Evolutionary conservation across 1,284 basidiomycete species (phyloP).

Genomic region (Jaminaea rosea): DNA sequence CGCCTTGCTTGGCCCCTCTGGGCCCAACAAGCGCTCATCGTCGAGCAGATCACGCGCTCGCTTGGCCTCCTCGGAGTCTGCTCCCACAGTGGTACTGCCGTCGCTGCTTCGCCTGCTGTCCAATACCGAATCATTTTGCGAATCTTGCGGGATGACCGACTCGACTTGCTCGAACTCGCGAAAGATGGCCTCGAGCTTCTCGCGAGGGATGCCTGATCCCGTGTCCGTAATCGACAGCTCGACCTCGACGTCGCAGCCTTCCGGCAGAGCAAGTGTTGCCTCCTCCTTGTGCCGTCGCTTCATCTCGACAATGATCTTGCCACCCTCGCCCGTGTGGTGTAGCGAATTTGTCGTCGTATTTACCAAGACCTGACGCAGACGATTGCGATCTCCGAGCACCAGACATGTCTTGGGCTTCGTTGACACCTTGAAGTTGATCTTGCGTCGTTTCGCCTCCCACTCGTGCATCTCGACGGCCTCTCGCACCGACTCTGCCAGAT

Average conservation of each 20-base stretch:
- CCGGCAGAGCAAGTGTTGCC: conserved; percentile 15
- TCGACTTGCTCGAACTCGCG: conserved; percentile 78
- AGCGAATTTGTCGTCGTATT: conserved; percentile 74
- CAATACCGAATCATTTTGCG: too few species aligned
- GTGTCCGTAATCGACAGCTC: conserved; percentile 70
- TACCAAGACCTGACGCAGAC: conserved; percentile 70
- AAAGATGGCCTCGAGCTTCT: conserved; percentile 72
- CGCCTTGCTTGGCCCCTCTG: background rate
- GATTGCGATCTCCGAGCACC: conserved; percentile 55
- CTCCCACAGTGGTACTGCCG: background rate
- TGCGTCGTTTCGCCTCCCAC: conserved; percentile 63
- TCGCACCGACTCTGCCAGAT: conserved; percentile 60
- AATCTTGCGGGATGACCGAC: conserved; percentile 48
- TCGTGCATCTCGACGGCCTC: conserved; percentile 58
- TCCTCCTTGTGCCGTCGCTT: conserved; percentile 40
- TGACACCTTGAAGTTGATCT: conserved; percentile 60
- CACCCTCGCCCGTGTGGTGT: conserved; percentile 62
- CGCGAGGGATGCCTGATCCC: conserved; percentile 64
- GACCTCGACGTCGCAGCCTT: conserved; percentile 52
- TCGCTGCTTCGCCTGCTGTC: too few species aligned
- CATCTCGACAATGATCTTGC: conserved; percentile 59
- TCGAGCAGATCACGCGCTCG: too few species aligned
- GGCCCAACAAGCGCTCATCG: background rate
- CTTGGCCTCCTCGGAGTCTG: too few species aligned
- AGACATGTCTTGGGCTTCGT: conserved; percentile 52